Evolutionary conservation across 1,284 basidiomycete species (phyloP).

Genomic region (Afroboletus lepidellus): DNA sequence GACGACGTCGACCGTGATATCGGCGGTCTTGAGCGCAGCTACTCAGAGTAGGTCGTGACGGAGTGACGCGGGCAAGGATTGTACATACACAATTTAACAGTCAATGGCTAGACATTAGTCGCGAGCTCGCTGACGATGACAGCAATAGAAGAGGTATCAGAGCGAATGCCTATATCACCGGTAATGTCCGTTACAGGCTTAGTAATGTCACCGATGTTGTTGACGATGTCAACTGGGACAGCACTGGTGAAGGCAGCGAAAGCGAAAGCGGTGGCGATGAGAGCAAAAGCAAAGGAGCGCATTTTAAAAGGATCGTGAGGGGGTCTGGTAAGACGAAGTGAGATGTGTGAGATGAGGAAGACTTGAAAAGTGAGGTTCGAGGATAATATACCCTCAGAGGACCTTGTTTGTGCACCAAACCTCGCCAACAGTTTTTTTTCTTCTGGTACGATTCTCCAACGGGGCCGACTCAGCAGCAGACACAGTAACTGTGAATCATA

Average conservation of each 20-base stretch:
- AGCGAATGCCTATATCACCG: constrained; percentile 15
- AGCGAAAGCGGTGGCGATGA: constrained; percentile 40
- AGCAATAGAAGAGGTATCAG: constrained; percentile 9
- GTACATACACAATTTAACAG: not conserved
- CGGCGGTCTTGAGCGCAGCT: constrained; percentile 34
- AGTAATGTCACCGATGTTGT: too few relatives aligned
- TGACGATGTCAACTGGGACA: constrained; percentile 17
- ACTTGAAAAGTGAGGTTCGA: too few relatives aligned
- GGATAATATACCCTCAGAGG: constrained; percentile 22
- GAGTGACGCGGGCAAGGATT: too few relatives aligned
- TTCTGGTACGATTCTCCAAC: not conserved
- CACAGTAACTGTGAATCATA: constrained; percentile 9
- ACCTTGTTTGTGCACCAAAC: not conserved
- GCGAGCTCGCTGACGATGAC: constrained; percentile 25
- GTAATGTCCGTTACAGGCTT: too few relatives aligned
- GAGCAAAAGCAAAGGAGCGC: too few relatives aligned
- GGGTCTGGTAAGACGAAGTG: too few relatives aligned
- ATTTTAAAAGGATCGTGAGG: too few relatives aligned
- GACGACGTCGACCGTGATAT: constrained; percentile 34
- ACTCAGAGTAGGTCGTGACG: too few relatives aligned
- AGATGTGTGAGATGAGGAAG: too few relatives aligned
- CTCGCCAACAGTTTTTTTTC: constrained; percentile 1
- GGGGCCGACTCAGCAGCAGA: not conserved
- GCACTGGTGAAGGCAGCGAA: constrained; percentile 29
- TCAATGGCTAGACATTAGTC: not conserved